Evolutionary conservation across 768 basidiomycete species (phyloP), one percentile per base, ranked within the genome.

Genomic region (Lentinula edodes): DNA sequence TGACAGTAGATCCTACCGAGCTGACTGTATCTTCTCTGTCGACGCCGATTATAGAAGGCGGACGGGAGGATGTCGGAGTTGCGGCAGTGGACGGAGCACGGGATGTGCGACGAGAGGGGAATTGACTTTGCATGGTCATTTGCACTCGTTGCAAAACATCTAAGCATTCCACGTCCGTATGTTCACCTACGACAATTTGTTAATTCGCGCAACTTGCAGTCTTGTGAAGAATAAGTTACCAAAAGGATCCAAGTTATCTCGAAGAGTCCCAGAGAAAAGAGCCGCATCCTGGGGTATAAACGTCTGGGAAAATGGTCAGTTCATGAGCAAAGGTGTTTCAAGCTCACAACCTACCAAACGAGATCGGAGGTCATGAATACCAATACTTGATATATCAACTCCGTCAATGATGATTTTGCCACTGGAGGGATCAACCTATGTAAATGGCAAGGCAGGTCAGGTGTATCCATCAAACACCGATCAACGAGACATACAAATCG

Each of bases 401-500:
- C 93, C 94, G 63, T 95, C 94, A 18, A 96, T 86, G 51, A 90
- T 35, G 55, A 97, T 93, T 23, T 80, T 80, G 0, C 95, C 95
- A 15, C 75, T 76, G 2, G 80, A 75, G 1, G 94, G 92, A 68
- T 96, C 93, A 16, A 87, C 84, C 85, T 87, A 61, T 32, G 58
- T 23, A 51, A 28, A 10, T 16, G 13, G 10, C 61, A 63, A 57
- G 43, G 32, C 41, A 10, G 13, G 5, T 62, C 64, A 57, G 43
- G 32, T 43, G 28, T 9, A 28, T 48, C 15, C 13, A 12, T 54
- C 20, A 42, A 36, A 6, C 1, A n/a, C 54, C 28, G 42, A 38
- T 28, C 15, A 41, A 54, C 60, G 23, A 43, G 45, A 77, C 86
- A 58, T 66, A 88, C 87, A 67, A 95, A 95, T 65, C 92, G 83